Base-by-base conservation (phyloP, 177 flowering plant species). In the Vitis hybrid region DNA sequence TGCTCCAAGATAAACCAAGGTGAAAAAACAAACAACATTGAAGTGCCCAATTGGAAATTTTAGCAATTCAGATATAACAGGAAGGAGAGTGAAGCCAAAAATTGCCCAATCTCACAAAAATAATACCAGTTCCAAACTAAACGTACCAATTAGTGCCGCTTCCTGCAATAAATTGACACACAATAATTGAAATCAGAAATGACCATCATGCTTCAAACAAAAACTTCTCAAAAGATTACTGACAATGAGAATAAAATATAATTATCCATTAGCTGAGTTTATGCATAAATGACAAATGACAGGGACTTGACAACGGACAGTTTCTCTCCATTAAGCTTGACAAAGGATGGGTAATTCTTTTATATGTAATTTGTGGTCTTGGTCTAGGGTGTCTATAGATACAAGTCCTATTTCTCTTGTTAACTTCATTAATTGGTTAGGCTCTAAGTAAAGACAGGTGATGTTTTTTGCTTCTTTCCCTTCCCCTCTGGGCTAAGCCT, bases 111-210 rank as follows among this genome's bases (percentile, higher is more conserved):
- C 68, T 72, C 66, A 60, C 67, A 49, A 69, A 72, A 49, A 35
- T 52, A 72, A 68, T 63, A 60, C 65, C 56, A 76, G 67, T 64
- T 72, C 67, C 62, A 69, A 72, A 68, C 21, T 40, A 69, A 65
- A 65, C 56, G 65, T 65, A 65, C 56, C 70, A 64, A 74, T 69
- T 21, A 52, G 48, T 52, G 67, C 69, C 60, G 61, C 70, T 46
- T 49, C 75, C 79, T 72, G 68, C 76, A 66, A 66, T 48, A 70
- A 21, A 77, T 46, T 48, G 24, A 50, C 48, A 65, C 17, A 56
- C 17, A 13, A 50, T 3, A n/a, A 59, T 24, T 61, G 30, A 62
- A 57, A 55, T 52, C 13, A 19, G 60, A 48, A 62, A 19, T 48
- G 40, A 40, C 13, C 8, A 24, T 13, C 10, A 62, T 32, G 35